These are phyloP conservation scores for Allium fistulosum DNA, from an alignment of 106 monocot species.

Conservation along the genomic window DNA sequence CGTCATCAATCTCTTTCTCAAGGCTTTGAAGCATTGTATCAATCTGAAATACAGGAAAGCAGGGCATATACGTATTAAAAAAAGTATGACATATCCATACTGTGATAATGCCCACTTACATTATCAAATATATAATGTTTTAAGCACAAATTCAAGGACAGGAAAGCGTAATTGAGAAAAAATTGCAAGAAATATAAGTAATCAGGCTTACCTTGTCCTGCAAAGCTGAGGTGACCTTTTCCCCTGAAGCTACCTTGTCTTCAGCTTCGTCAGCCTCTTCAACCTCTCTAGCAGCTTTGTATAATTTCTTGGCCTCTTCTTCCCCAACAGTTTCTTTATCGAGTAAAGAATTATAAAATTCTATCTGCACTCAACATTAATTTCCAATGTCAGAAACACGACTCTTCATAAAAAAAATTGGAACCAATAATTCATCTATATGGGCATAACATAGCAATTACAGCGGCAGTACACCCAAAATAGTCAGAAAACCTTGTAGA, in stretches of 20 bases:
- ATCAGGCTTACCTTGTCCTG: conserved; percentile 6
- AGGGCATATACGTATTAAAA: neutral
- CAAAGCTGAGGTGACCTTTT: conserved; percentile 10
- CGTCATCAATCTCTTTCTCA: conserved; percentile 91
- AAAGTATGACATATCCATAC: too few relatives aligned
- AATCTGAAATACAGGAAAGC: conserved; percentile 32
- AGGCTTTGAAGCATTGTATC: conserved; percentile 85
- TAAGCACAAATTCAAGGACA: too few relatives aligned
- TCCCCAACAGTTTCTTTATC: conserved; percentile 85
- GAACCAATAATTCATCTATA: neutral
- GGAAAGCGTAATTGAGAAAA: too few relatives aligned
- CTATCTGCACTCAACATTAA: conserved; percentile 42
- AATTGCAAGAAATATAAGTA: neutral
- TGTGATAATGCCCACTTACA: too few relatives aligned
- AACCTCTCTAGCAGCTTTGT: conserved; percentile 36
- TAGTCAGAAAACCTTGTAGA: neutral
- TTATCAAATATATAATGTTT: too few relatives aligned
- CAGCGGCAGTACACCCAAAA: neutral
- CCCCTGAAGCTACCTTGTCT: neutral
- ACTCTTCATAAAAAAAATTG: neutral
- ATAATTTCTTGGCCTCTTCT: conserved; percentile 95
- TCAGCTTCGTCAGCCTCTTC: neutral
- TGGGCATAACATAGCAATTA: too few relatives aligned
- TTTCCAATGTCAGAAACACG: neutral
- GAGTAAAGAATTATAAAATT: conserved; percentile 76